Conservation (phyloP, 768 basidiomycete genomes). For the Tubosaeta sp. region DNA sequence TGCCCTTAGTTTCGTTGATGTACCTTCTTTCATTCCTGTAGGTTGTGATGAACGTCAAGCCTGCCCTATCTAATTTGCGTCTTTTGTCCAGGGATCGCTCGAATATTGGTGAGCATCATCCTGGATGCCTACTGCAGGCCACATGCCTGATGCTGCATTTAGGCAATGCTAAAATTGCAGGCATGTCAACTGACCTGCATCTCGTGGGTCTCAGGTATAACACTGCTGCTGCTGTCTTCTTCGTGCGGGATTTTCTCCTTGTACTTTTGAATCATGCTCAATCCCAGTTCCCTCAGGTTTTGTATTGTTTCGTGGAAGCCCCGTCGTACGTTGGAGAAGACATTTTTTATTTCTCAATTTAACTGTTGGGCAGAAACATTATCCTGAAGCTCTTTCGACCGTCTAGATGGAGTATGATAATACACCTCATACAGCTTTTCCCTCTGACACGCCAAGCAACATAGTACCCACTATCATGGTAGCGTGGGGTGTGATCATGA, state of each 20-base stretch:
- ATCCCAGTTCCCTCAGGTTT: slow-evolving; percentile 17
- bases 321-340: slow-evolving; percentile 30
- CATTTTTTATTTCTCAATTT: not conserved
- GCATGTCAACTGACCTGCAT: slow-evolving; percentile 37
- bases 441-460: slow-evolving; percentile 8
- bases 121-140: not conserved
- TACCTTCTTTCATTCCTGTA: slow-evolving; percentile 46
- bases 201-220: slow-evolving; percentile 35
- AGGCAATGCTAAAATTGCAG: slow-evolving; percentile 44
- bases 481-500: slow-evolving; percentile 38
- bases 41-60: slow-evolving; percentile 13
- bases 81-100: slow-evolving; percentile 35
- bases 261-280: not conserved
- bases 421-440: not conserved
- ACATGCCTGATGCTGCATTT: not conserved
- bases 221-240: slow-evolving; percentile 37
- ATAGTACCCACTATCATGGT: slow-evolving; percentile 40
- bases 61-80: not conserved
- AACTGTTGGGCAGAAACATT: slow-evolving; percentile 30
- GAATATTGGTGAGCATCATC: slow-evolving; percentile 37
- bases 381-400: slow-evolving; percentile 33
- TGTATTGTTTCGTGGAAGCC: slow-evolving; percentile 36
- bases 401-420: slow-evolving; percentile 32
- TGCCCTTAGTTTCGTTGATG: slow-evolving; percentile 42
- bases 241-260: slow-evolving; percentile 16